Conservation (phyloP, 768 basidiomycete species). For the Chlorophyllum brunneum region DNA sequence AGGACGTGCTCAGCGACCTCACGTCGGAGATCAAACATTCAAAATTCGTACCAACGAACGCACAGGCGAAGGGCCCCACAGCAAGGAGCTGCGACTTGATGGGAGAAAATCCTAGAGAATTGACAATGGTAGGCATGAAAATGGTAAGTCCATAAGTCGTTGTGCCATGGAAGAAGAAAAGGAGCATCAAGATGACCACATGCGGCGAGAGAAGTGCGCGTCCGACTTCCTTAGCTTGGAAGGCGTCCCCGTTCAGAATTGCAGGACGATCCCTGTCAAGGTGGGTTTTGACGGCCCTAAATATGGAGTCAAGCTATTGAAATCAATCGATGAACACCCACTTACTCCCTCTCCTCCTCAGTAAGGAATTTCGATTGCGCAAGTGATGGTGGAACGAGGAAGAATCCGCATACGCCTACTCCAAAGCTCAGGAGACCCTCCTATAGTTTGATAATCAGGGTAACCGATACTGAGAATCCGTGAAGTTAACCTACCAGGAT, state of each 20-base stretch:
- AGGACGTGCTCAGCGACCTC: not conserved
- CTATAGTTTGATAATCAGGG: not conserved
- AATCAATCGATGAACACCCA: slow-evolving; percentile 14
- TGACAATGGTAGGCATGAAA: slow-evolving; percentile 13
- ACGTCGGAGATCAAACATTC: not conserved
- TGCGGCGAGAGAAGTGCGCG: slow-evolving; percentile 12
- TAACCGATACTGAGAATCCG: slow-evolving; percentile 23
- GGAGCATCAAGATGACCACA: slow-evolving; percentile 4
- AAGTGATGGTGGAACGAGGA: slow-evolving; percentile 37
- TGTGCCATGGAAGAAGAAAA: slow-evolving; percentile 9
- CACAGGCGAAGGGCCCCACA: slow-evolving; percentile 12
- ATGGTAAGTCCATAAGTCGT: slow-evolving; percentile 10
- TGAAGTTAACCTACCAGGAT: slow-evolving; percentile 40
- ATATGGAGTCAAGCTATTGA: not conserved
- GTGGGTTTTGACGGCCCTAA: slow-evolving; percentile 17
- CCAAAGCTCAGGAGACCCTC: slow-evolving; percentile 44
- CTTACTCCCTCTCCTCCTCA: slow-evolving; percentile 28
- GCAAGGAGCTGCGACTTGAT: slow-evolving; percentile 12
- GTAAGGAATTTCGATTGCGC: slow-evolving; percentile 33
- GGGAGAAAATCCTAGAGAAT: slow-evolving; percentile 10
- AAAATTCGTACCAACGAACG: slow-evolving; percentile 11
- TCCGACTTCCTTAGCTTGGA: slow-evolving; percentile 7
- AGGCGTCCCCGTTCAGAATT: not conserved
- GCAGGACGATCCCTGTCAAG: slow-evolving; percentile 7
- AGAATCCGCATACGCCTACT: slow-evolving; percentile 38